Percentiles rank a stretch among this genome's conserved stretches.
Evolutionary conservation across 176 grass and related monocot genomes (phyloP).

Genomic region (Raddia distichophylla): DNA sequence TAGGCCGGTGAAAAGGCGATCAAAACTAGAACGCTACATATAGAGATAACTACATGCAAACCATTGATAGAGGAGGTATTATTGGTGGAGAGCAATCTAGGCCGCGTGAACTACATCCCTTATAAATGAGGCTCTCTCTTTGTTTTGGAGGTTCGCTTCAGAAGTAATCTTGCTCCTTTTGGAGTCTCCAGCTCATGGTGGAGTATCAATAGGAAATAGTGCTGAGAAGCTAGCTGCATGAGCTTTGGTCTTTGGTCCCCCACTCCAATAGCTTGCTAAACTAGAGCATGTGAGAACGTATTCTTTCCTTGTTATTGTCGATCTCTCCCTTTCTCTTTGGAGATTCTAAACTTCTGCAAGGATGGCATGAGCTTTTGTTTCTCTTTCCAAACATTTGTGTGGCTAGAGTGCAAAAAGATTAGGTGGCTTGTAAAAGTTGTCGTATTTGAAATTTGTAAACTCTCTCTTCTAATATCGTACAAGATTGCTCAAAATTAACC

Average conservation of each 20-base stretch:
- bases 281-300: conserved; percentile 27
- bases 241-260: conserved; percentile 39
- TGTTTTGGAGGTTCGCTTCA: conserved; percentile 24
- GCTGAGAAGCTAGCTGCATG: conserved; percentile 4
- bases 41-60: conserved; percentile 22
- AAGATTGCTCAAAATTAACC: not conserved
- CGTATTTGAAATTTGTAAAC: not conserved
- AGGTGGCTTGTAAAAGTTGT: not conserved
- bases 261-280: conserved; percentile 16
- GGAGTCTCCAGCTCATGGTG: conserved; percentile 13
- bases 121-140: conserved; percentile 12
- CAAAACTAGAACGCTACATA: not conserved
- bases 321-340: not conserved
- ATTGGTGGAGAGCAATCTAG: not conserved
- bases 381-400: not conserved
- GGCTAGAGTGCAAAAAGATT: not conserved
- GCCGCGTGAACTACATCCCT: not conserved
- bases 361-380: not conserved
- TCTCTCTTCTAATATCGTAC: not conserved
- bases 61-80: not conserved
- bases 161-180: conserved; percentile 23
- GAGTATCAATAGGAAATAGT: not conserved
- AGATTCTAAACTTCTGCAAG: not conserved
- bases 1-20: not conserved
- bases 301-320: conserved; percentile 37